A percentile compares a stretch with the other conserved stretches of the same genome.
phyloP scores from a whole-genome alignment of 371 early-diverging fungal genomes.

The Syncephalis plumigaleata region DNA sequence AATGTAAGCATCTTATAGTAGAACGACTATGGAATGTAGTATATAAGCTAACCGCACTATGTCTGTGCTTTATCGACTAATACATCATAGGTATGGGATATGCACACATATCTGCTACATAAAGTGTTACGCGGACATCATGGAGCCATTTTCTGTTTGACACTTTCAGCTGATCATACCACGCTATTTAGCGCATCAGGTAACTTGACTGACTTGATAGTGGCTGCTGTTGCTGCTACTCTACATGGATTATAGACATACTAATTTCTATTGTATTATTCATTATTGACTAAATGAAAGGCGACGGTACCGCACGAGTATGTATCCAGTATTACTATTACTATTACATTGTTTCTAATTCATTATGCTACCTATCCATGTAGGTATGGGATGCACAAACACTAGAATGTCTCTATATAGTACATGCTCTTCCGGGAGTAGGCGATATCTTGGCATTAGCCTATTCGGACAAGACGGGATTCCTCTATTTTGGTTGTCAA shows the following conservation, averaged over 20 bases:
- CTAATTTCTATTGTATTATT: neutral
- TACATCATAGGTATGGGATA: conserved; percentile 45
- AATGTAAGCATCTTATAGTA: conserved; percentile 19
- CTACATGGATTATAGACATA: no score
- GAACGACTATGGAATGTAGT: neutral
- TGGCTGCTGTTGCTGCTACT: no score
- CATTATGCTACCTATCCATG: neutral
- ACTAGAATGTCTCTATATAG: conserved; percentile 34
- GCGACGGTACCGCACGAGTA: conserved; percentile 51
- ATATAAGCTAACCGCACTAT: neutral
- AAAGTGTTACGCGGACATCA: conserved; percentile 41
- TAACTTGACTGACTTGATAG: no score
- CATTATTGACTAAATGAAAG: conserved; percentile 10
- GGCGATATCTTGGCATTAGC: conserved; percentile 59
- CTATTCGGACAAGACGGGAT: conserved; percentile 27
- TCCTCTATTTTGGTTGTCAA: conserved; percentile 57
- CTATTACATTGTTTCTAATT: neutral
- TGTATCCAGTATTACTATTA: conserved; percentile 1
- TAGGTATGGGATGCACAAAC: conserved; percentile 50
- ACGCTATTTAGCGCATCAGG: conserved; percentile 56
- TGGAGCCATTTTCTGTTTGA: conserved; percentile 45
- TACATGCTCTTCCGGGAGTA: conserved; percentile 54
- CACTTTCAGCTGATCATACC: conserved; percentile 26
- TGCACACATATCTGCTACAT: conserved; percentile 35
- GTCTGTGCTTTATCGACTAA: neutral